These are phyloP conservation scores for Urtica urens DNA, from an alignment of 306 rosid species.

Conservation along the genomic window DNA sequence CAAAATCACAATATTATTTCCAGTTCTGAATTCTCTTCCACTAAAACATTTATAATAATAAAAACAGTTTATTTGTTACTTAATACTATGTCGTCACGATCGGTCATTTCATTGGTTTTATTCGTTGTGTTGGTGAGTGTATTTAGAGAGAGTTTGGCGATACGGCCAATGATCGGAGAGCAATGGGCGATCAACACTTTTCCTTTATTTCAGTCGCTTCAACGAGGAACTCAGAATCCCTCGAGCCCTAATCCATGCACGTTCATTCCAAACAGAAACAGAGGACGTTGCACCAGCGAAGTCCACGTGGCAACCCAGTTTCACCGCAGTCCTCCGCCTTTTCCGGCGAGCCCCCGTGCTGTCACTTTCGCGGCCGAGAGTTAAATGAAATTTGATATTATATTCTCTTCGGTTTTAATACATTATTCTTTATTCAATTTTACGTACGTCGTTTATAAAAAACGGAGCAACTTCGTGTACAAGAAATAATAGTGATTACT, in stretches of 20 bases:
- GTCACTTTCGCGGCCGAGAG: neutral
- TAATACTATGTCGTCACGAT: too few species aligned
- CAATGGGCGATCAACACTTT: constrained; percentile 3
- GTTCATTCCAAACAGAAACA: neutral
- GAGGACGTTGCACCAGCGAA: constrained; percentile 16
- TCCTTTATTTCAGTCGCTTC: constrained; percentile 5
- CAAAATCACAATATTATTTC: neutral
- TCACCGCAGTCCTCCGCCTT: neutral
- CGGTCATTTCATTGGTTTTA: neutral
- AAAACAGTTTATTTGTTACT: too few species aligned
- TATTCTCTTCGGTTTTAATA: too few species aligned
- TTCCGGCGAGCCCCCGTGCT: neutral
- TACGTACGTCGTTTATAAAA: too few species aligned
- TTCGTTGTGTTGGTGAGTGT: neutral
- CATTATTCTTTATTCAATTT: too few species aligned
- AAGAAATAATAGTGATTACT: too few species aligned
- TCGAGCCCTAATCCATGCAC: constrained; percentile 18
- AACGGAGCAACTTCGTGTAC: too few species aligned
- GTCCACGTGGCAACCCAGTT: neutral
- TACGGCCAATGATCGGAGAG: constrained; percentile 15
- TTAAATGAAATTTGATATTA: too few species aligned
- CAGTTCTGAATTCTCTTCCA: neutral
- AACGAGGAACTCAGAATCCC: neutral
- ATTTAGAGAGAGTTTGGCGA: neutral
- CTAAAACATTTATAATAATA: too few species aligned